These are phyloP conservation scores for Polyrhizophydium stewartii DNA, from an alignment of 371 early-diverging fungal species.

Conservation along the genomic window DNA sequence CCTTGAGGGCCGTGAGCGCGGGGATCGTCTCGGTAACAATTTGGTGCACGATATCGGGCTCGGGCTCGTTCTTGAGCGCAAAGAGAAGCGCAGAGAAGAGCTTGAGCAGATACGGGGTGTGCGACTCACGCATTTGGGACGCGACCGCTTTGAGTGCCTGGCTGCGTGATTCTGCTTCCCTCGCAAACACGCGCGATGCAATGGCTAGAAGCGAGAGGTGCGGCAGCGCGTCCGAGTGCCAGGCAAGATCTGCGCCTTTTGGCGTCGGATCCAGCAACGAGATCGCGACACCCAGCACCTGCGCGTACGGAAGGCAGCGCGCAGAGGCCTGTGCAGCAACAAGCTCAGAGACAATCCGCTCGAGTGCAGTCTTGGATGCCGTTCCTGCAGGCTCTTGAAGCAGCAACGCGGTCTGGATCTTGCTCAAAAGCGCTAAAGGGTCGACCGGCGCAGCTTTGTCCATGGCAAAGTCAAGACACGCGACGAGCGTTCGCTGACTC, in stretches of 20 bases:
- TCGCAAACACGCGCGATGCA: not conserved
- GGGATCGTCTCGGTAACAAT: slow-evolving; percentile 8
- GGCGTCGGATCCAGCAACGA: not conserved
- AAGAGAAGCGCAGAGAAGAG: slow-evolving; percentile 15
- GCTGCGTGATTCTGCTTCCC: not conserved
- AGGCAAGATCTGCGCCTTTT: not conserved
- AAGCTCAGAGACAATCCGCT: no score
- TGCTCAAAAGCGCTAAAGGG: no score
- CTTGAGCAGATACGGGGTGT: not conserved
- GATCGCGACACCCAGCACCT: not conserved
- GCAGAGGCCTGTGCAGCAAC: no score
- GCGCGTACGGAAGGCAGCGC: no score
- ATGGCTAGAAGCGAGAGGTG: not conserved
- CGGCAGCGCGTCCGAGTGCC: not conserved
- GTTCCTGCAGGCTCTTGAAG: no score
- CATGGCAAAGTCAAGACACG: no score
- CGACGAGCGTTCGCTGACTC: no score
- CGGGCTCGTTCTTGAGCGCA: slow-evolving; percentile 11
- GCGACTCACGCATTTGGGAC: not conserved
- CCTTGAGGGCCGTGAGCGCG: slow-evolving; percentile 3
- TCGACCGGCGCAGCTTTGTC: no score
- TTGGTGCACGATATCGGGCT: slow-evolving; percentile 4
- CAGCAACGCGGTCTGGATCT: no score
- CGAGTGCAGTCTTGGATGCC: no score
- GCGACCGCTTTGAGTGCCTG: not conserved